Conservation (phyloP, 148 eudicot genomes). For the Tetragonia tetragonoides region DNA sequence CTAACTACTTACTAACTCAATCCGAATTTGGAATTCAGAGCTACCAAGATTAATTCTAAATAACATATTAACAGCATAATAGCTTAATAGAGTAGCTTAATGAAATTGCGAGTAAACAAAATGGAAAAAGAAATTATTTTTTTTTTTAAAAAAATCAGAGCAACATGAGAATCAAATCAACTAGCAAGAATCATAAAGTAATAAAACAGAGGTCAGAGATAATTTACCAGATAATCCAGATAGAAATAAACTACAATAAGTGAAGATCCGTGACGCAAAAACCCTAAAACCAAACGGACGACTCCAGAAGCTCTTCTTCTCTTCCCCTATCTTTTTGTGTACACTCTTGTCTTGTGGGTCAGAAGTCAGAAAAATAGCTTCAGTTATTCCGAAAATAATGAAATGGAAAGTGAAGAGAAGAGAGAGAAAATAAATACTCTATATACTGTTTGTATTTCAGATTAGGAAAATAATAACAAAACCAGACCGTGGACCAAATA, state of each 20-base stretch:
- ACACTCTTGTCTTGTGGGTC: neutral
- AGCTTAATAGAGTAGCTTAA: too few species aligned
- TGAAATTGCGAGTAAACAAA: neutral
- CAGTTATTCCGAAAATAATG: neutral
- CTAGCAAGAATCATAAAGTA: too few species aligned
- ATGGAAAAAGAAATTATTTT: neutral
- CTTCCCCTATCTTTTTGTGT: slow-evolving; percentile 12
- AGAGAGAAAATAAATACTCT: neutral
- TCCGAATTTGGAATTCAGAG: too few species aligned
- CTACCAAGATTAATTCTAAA: too few species aligned
- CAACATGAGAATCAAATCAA: neutral
- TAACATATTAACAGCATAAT: too few species aligned
- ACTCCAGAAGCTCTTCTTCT: slow-evolving; percentile 2
- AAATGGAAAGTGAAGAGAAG: neutral
- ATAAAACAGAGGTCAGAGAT: neutral
- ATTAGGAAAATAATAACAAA: neutral
- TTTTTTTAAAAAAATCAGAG: neutral
- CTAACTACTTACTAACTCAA: too few species aligned
- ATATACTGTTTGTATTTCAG: neutral
- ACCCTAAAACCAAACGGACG: neutral
- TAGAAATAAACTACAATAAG: neutral
- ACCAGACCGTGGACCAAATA: neutral
- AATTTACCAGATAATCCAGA: slow-evolving; percentile 4
- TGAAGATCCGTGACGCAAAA: neutral
- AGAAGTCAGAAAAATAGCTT: slow-evolving; percentile 12